phyloP scores from a whole-genome alignment of 2,329 filamentous ascomycete species.

The Fusarium nelsonii region DNA sequence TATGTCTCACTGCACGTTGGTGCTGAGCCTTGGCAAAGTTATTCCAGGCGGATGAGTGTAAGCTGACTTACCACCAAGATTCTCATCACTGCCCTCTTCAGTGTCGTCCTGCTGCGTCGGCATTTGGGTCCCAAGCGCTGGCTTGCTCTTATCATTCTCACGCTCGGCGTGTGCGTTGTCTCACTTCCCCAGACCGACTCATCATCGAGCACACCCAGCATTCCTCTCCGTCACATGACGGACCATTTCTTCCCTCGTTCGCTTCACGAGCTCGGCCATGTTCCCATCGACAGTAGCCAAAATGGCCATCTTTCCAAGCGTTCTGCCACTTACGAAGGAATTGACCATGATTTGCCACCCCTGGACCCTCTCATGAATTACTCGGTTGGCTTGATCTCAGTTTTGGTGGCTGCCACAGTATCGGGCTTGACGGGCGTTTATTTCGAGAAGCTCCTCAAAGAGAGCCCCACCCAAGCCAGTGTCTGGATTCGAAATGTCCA shows the following conservation, averaged over 20 bases:
- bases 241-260: slow-evolving; percentile 82
- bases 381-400: slow-evolving; percentile 81
- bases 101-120: slow-evolving; percentile 79
- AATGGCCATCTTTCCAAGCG: slow-evolving; percentile 56
- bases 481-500: slow-evolving; percentile 97
- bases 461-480: slow-evolving; percentile 79
- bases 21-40: not conserved
- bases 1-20: slow-evolving; percentile 46
- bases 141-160: slow-evolving; percentile 82
- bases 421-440: slow-evolving; percentile 89
- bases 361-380: slow-evolving; percentile 75
- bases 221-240: slow-evolving; percentile 72
- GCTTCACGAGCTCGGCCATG: slow-evolving; percentile 78
- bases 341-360: slow-evolving; percentile 69
- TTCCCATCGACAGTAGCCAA: slow-evolving; percentile 40
- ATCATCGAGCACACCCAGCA: slow-evolving; percentile 65
- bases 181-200: slow-evolving; percentile 76
- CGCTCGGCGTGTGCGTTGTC: slow-evolving; percentile 85
- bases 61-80: slow-evolving; percentile 63
- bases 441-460: slow-evolving; percentile 92
- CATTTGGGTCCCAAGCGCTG: slow-evolving; percentile 80
- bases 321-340: slow-evolving; percentile 92
- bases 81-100: slow-evolving; percentile 88
- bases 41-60: not conserved
- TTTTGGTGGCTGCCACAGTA: slow-evolving; percentile 80